Conservation (phyloP, 2,329 filamentous ascomycete species). For the Alternaria viburni region DNA sequence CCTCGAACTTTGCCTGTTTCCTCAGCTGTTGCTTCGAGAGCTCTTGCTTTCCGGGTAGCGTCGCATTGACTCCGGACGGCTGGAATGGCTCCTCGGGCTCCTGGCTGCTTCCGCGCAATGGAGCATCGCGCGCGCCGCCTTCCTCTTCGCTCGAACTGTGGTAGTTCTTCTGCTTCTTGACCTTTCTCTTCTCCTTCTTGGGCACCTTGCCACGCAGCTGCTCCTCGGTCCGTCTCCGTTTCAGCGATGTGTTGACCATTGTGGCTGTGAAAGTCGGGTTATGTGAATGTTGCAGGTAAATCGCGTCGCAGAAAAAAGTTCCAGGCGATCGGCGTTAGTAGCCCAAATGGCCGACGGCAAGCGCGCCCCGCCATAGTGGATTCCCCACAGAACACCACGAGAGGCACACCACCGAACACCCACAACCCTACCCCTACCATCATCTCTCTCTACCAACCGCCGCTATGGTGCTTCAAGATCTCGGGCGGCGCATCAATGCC, state of each 20-base stretch:
- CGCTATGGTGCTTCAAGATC: slow-evolving; percentile 95
- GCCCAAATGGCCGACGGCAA: slow-evolving; percentile 37
- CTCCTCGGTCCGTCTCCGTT: slow-evolving; percentile 67
- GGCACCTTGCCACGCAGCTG: slow-evolving; percentile 61
- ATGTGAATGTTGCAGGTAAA: slow-evolving; percentile 5
- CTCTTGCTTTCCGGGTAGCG: slow-evolving; percentile 13
- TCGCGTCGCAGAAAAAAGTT: slow-evolving; percentile 31
- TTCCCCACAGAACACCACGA: slow-evolving; percentile 29
- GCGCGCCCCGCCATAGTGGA: slow-evolving; percentile 24
- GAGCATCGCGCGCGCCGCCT: slow-evolving; percentile 39
- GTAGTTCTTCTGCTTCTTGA: slow-evolving; percentile 68
- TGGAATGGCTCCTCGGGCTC: slow-evolving; percentile 37
- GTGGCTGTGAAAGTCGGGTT: slow-evolving; percentile 17
- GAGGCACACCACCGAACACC: slow-evolving; percentile 15
- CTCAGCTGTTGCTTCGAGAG: slow-evolving; percentile 23
- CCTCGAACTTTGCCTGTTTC: slow-evolving; percentile 23
- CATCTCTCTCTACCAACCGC: slow-evolving; percentile 21
- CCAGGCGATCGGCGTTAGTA: slow-evolving; percentile 28
- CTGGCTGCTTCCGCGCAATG: slow-evolving; percentile 22
- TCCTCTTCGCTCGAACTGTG: slow-evolving; percentile 70
- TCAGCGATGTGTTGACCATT: slow-evolving; percentile 51
- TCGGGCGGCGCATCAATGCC: slow-evolving; percentile 97
- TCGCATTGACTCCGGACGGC: slow-evolving; percentile 33
- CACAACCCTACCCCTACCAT: slow-evolving; percentile 3
- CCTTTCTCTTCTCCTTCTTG: slow-evolving; percentile 62